Evolutionary conservation across 1,284 basidiomycete genomes (phyloP).

Genomic region (Stereum hirsutum): DNA sequence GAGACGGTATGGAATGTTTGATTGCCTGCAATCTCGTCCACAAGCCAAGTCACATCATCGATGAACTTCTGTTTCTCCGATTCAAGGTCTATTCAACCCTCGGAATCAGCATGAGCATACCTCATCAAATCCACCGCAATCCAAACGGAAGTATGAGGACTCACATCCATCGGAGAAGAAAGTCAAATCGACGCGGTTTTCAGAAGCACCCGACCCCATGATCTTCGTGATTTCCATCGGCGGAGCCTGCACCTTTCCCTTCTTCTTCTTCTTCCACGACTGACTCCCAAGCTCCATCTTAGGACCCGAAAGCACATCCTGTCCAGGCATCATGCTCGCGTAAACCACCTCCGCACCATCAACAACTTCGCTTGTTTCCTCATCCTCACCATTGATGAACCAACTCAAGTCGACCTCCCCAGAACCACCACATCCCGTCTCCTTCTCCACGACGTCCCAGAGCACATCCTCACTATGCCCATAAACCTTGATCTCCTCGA

Average conservation of each 20-base stretch:
- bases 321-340: background rate
- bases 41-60: slow-evolving; percentile 57
- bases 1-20: slow-evolving; percentile 73
- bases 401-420: background rate
- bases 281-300: background rate
- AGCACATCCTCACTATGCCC: background rate
- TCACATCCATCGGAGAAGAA: slow-evolving; percentile 82
- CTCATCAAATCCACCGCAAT: too few relatives aligned
- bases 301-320: background rate
- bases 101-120: background rate
- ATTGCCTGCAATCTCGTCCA: slow-evolving; percentile 60
- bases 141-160: slow-evolving; percentile 18
- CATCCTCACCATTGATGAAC: background rate
- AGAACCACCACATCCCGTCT: background rate
- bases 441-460: too few relatives aligned
- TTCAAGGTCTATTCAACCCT: slow-evolving; percentile 53
- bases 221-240: slow-evolving; percentile 50
- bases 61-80: slow-evolving; percentile 62
- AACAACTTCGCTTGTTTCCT: background rate
- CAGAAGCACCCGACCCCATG: slow-evolving; percentile 48
- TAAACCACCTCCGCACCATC: background rate
- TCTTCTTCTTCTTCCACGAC: background rate
- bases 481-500: slow-evolving; percentile 4
- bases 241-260: slow-evolving; percentile 16
- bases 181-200: slow-evolving; percentile 66